Percentiles rank a stretch among this genome's conserved stretches.
Evolutionary conservation across 768 basidiomycete species (phyloP).

Genomic region (Podaxis sp.): DNA sequence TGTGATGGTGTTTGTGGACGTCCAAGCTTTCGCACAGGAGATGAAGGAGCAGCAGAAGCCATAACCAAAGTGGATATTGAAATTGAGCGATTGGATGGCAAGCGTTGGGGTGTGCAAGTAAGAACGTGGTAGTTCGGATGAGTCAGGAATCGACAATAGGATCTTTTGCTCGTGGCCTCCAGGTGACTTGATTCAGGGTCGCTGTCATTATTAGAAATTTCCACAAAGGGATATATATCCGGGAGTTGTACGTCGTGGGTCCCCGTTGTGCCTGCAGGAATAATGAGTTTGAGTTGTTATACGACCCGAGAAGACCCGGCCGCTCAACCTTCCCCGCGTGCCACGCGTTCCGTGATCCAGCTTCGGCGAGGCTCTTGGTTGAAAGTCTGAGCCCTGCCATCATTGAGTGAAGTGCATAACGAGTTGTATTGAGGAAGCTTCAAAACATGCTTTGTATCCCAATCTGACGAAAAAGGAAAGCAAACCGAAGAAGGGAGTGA

Average conservation of each 20-base stretch:
- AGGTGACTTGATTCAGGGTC: conserved; percentile 5
- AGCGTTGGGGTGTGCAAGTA: background rate
- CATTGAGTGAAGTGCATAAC: background rate
- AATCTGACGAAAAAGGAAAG: no score
- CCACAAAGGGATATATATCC: background rate
- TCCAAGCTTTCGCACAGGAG: background rate
- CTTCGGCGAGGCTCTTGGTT: background rate
- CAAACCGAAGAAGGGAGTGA: background rate
- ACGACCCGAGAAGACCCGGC: background rate
- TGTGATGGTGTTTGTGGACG: conserved; percentile 1
- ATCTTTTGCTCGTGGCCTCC: background rate
- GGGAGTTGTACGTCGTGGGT: background rate
- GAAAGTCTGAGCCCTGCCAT: background rate
- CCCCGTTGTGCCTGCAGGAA: background rate
- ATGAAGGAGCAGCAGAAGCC: background rate
- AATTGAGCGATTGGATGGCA: background rate
- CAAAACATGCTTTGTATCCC: background rate
- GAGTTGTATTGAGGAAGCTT: background rate
- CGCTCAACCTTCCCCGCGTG: background rate
- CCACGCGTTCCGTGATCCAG: background rate
- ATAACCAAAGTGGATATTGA: background rate
- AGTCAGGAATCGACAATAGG: conserved; percentile 1
- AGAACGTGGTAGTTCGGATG: conserved; percentile 1
- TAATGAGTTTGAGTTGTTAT: background rate
- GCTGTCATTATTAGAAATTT: background rate